phyloP scores from a whole-genome alignment of 805 yeast genomes.

The Metschnikowia lunata region DNA sequence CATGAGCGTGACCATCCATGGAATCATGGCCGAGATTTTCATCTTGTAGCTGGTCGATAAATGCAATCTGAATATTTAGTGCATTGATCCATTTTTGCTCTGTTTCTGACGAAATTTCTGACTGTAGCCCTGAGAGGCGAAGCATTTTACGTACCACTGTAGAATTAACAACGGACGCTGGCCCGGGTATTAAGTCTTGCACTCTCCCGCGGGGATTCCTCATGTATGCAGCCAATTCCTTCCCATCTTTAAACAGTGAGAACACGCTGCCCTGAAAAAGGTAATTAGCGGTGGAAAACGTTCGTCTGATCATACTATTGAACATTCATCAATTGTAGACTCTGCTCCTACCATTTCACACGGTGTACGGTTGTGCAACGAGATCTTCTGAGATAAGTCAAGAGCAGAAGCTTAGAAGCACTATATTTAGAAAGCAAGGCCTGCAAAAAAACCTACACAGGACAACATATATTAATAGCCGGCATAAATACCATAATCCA shows the following conservation, averaged over 20 bases:
- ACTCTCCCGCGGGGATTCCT: constrained; percentile 12
- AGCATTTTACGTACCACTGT: constrained; percentile 30
- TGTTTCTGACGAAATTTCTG: constrained; percentile 22
- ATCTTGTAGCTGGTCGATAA: constrained; percentile 39
- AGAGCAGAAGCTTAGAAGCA: no score
- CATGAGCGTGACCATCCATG: constrained; percentile 11
- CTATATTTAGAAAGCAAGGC: no score
- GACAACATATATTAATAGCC: no score
- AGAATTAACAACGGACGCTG: constrained; percentile 15
- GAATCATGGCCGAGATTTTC: constrained; percentile 12
- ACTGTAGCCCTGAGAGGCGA: constrained; percentile 47
- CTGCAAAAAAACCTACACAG: no score
- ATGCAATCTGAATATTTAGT: constrained; percentile 46
- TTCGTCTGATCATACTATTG: constrained; percentile 5
- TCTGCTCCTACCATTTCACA: no score
- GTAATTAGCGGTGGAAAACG: constrained; percentile 1
- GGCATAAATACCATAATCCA: no score
- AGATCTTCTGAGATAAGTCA: no score
- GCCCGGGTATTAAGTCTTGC: constrained; percentile 14
- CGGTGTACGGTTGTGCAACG: no score
- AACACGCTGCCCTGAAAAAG: constrained; percentile 3
- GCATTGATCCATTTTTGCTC: constrained; percentile 27
- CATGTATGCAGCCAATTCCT: constrained; percentile 9
- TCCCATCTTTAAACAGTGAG: constrained; percentile 4
- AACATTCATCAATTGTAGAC: no score